Base-by-base conservation (phyloP, 2,329 filamentous ascomycete genomes). In the Diaporthe destruens region DNA sequence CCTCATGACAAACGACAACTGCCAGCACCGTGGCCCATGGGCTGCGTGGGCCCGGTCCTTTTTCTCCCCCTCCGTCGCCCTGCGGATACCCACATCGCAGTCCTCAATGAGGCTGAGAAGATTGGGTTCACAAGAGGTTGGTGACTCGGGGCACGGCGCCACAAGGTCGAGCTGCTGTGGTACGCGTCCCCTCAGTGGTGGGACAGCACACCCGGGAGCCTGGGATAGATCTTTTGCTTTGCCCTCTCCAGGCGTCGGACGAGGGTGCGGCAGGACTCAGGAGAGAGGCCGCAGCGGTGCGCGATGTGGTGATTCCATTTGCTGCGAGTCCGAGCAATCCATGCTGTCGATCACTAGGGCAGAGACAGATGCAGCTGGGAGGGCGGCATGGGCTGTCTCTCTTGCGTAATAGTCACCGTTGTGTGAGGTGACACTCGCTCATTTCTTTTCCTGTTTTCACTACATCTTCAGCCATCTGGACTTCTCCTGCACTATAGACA, bases 51-150 rank as follows among this genome's bases (percentile, higher is more conserved):
- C 47, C 36, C 44, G 18, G 12, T 20, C 51, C 25, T n/a, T 14
- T 14, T 42, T 18, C 39, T 56, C n/a, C 59, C 29, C 57, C 16
- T 36, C 39, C 23, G 23, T 32, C 39, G 57, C 57, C 20, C 42
- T 39, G 61, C 61, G 44, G 61, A 51, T 65, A 51, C 61, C 61
- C 61, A 65, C 61, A 29, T 51, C 44, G 29, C 61, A 65, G 42
- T 65, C 61, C 61, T 51, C 61, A 36, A 51, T 51, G 61, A 65
- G 61, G 61, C 61, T 65, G 61, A 65, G 61, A 65, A 65, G 44
- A 65, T 65, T 65, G 61, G 61, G 61, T 51, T 51, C 61, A 65
- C 61, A 65, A 36, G 61, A 65, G 44, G 61, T 65, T 65, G n/a
- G n/a, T n/a, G 61, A 51, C 61, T 65, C 61, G 61, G 61, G n/a